Percentiles rank a stretch among this genome's conserved stretches.
These are phyloP conservation scores for Chalaropsis thielavioides DNA, from an alignment of 2,329 filamentous ascomycete species.

Conservation along the genomic window DNA sequence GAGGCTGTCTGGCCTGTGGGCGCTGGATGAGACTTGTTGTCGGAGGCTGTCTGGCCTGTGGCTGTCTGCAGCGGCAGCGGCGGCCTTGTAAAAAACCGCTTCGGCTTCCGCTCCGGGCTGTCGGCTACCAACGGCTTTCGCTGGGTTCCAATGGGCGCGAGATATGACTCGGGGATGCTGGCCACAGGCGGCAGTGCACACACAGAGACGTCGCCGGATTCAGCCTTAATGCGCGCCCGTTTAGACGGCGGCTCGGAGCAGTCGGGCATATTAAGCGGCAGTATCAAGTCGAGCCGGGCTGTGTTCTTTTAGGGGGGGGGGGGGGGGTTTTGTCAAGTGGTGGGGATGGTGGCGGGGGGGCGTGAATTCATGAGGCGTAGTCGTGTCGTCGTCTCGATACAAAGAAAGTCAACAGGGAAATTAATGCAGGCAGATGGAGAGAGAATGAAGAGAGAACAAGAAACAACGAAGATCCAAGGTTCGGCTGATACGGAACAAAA, in stretches of 20 bases:
- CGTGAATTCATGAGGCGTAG: slow-evolving; percentile 7
- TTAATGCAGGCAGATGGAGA: background rate
- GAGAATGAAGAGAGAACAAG: background rate
- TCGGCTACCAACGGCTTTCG: background rate
- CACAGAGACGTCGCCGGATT: background rate
- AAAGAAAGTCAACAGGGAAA: background rate
- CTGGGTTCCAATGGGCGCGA: slow-evolving; percentile 4
- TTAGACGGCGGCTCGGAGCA: slow-evolving; percentile 9
- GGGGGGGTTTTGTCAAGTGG: background rate
- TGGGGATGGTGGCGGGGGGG: background rate
- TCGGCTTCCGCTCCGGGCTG: slow-evolving; percentile 5
- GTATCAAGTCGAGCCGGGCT: background rate
- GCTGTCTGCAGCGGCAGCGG: background rate
- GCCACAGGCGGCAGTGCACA: background rate
- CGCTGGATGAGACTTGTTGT: background rate
- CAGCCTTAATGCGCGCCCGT: slow-evolving; percentile 6
- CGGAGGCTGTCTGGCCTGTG: background rate
- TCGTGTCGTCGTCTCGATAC: background rate
- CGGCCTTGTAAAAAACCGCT: slow-evolving; percentile 6
- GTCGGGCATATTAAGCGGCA: background rate
- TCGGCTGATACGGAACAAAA: background rate
- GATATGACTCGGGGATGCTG: slow-evolving; percentile 12
- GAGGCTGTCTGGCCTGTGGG: background rate
- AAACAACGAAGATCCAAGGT: background rate
- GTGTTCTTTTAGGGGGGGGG: too few relatives aligned